Conservation (phyloP, 2,329 filamentous ascomycete species). For the Chalara sp. region DNA sequence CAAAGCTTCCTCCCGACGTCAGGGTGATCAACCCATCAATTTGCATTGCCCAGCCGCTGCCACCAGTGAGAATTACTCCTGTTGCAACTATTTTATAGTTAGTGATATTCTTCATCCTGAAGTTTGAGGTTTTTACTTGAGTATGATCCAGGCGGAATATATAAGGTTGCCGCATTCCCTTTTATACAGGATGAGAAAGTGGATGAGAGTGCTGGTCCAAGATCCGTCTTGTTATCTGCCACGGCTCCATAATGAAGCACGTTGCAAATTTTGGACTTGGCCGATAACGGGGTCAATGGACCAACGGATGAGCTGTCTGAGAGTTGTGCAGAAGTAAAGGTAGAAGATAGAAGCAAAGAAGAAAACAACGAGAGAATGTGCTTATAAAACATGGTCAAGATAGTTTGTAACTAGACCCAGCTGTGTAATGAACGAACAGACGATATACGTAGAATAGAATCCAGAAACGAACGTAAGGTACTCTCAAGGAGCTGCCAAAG, state of each 20-base stretch:
- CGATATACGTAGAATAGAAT: no score
- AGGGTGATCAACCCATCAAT: constrained; percentile 26
- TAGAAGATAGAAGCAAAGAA: no score
- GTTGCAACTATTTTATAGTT: constrained; percentile 6
- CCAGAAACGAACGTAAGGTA: no score
- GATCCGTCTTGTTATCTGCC: constrained; percentile 27
- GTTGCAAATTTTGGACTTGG: constrained; percentile 26
- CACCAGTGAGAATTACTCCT: constrained; percentile 18
- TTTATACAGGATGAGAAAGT: constrained; percentile 25
- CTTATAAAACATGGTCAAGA: no score
- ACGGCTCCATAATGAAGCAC: constrained; percentile 27
- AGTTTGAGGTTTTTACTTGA: constrained; percentile 2
- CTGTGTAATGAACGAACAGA: no score
- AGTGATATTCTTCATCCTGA: background rate
- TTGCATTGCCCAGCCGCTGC: constrained; percentile 30
- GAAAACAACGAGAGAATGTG: no score
- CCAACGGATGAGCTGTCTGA: constrained; percentile 14
- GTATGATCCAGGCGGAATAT: constrained; percentile 13
- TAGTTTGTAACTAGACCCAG: no score
- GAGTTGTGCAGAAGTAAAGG: no score
- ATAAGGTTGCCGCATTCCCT: constrained; percentile 12
- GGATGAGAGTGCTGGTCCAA: constrained; percentile 22
- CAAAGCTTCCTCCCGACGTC: constrained; percentile 9
- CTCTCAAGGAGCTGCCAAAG: no score
- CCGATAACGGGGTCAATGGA: constrained; percentile 20